A percentile compares a stretch with the other conserved stretches of the same genome.
These are phyloP conservation scores for Colletotrichum cuscutae DNA, from an alignment of 2,329 filamentous ascomycete genomes.

Conservation along the genomic window DNA sequence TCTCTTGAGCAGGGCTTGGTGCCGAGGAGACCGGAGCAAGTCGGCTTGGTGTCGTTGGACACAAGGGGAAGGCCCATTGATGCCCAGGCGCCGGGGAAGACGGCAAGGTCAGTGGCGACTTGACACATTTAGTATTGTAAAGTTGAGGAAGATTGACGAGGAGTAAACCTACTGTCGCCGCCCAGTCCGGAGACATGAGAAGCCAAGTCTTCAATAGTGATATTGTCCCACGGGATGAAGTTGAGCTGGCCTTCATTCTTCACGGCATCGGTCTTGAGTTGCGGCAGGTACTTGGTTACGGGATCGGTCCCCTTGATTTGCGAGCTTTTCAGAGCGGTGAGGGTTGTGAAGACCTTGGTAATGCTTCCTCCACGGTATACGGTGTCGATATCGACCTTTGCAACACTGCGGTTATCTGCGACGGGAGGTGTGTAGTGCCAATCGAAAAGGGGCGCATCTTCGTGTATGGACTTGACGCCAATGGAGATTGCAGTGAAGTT, in stretches of 20 bases:
- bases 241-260: neutral
- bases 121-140: neutral
- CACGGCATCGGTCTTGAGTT: slow-evolving; percentile 6
- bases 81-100: slow-evolving; percentile 10
- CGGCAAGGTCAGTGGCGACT: slow-evolving; percentile 30
- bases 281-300: slow-evolving; percentile 41
- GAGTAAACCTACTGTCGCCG: slow-evolving; percentile 30
- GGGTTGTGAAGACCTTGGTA: slow-evolving; percentile 54
- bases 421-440: slow-evolving; percentile 52
- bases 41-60: slow-evolving; percentile 24
- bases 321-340: slow-evolving; percentile 43
- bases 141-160: too few species aligned
- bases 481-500: slow-evolving; percentile 50
- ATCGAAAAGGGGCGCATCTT: slow-evolving; percentile 48
- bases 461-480: slow-evolving; percentile 54
- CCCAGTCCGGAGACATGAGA: slow-evolving; percentile 35
- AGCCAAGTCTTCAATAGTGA: slow-evolving; percentile 35
- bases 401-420: slow-evolving; percentile 23
- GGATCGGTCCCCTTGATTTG: slow-evolving; percentile 41
- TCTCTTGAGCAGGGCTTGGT: slow-evolving; percentile 23
- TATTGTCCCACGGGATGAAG: slow-evolving; percentile 32
- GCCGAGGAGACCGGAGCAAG: slow-evolving; percentile 31
- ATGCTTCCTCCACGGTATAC: slow-evolving; percentile 55
- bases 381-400: slow-evolving; percentile 49
- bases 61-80: slow-evolving; percentile 28